Evolutionary conservation across 2,329 filamentous ascomycete species (phyloP), one percentile per base, ranked within the genome.

Genomic region (Teratosphaeria epicoccoides): DNA sequence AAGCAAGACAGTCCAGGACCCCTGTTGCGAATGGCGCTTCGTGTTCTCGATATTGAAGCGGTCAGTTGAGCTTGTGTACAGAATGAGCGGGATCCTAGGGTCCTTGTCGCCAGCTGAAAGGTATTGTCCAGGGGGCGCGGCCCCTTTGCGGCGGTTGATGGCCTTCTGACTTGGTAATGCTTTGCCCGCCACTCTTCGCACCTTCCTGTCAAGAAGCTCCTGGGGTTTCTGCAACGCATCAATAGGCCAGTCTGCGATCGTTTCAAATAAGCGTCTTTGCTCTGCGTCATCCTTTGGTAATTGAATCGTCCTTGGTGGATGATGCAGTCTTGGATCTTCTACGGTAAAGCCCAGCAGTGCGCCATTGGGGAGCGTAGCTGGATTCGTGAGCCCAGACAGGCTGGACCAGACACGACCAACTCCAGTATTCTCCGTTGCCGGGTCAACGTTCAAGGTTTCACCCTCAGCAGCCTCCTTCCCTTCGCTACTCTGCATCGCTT

Each of bases 1-100:
- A 2, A 93, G 77, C 23, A 97, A 74, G 1, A 97, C 66, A 0
- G 84, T 93, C 88, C 89, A 97, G 0, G 85, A 84, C 46, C 85
- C 82, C 1, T 74, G 71, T 24, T 17, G 20, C 9, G 45, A 12
- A 3, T 29, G 17, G 33, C 37, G 10, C 11, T 47, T 29, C 47
- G 23, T 24, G 51, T 26, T 22, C 10, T 25, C 22, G 46, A 6
- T 5, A 5, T 44, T 43, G 46, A 43, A 46, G 76, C 77, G 10
- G 68, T 48, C 33, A 12, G 24, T 14, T 7, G 24, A 17, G 24
- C 43, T 55, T 24, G 47, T 51, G 4, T 88, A 75, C 5, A 94
- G 70, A 1, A 91, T 73, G 37, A 91, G 70, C 0, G 93, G 93
- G 14, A 97, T 93, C 1, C 78, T 72, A 1, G 87, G 87, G 61